Percentiles rank a stretch among this genome's conserved stretches.
Conservation (phyloP, 1,139 yeast species). For the Wickerhamiella pararugosa region DNA sequence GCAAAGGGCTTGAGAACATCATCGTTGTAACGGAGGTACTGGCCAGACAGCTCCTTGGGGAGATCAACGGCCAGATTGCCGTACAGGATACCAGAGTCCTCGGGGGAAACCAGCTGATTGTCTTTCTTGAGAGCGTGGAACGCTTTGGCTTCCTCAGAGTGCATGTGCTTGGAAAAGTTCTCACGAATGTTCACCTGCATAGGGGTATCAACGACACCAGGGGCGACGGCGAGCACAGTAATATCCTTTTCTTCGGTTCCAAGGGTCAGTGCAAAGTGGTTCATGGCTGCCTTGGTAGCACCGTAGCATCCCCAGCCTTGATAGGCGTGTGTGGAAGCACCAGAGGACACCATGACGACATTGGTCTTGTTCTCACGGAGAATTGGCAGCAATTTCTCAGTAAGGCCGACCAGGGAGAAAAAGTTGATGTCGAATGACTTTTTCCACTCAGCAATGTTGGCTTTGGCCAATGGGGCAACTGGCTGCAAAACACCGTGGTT, state of each 20-base stretch:
- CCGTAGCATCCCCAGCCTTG: constrained; percentile 86
- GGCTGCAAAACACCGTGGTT: constrained; percentile 88
- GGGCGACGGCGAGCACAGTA: constrained; percentile 58
- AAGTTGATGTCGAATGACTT: constrained; percentile 58
- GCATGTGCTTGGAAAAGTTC: constrained; percentile 39
- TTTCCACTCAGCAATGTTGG: constrained; percentile 42
- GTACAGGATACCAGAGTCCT: constrained; percentile 53
- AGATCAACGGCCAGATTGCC: constrained; percentile 41
- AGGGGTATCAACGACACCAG: constrained; percentile 81
- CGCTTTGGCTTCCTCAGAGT: constrained; percentile 34
- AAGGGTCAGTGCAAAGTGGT: constrained; percentile 52
- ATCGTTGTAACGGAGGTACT: constrained; percentile 36
- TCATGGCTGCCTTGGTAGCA: constrained; percentile 75
- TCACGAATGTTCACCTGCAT: constrained; percentile 75
- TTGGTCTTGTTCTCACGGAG: constrained; percentile 44
- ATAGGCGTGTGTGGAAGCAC: constrained; percentile 53
- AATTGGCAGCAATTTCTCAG: constrained; percentile 39
- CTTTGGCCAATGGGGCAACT: constrained; percentile 39
- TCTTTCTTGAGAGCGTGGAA: constrained; percentile 46
- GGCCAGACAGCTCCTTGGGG: constrained; percentile 38
- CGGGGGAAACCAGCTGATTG: constrained; percentile 44
- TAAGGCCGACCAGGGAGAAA: constrained; percentile 56
- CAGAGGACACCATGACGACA: constrained; percentile 68
- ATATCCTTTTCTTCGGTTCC: constrained; percentile 52
- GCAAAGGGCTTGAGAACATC: background rate